Conservation (phyloP, 495 filamentous ascomycete species). For the Staphylotrichum longicolle region DNA sequence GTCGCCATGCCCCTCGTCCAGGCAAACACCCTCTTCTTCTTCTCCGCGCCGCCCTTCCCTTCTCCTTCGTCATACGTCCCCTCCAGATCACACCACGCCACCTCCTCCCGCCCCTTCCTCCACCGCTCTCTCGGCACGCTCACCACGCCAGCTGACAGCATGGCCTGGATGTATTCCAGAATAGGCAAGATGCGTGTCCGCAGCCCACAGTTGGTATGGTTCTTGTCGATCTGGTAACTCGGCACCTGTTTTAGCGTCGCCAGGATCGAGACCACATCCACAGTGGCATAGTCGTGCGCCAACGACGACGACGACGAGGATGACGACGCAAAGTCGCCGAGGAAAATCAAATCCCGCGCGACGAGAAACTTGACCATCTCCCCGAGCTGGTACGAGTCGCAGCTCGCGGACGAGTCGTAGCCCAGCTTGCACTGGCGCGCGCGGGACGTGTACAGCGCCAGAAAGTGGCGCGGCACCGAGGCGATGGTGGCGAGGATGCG, state of each 20-base stretch:
- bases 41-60: constrained; percentile 12
- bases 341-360: constrained; percentile 51
- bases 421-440: constrained; percentile 69
- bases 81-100: constrained; percentile 9
- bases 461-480: constrained; percentile 71
- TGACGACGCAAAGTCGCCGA: constrained; percentile 39
- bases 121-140: constrained; percentile 48
- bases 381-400: constrained; percentile 83
- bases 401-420: constrained; percentile 70
- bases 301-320: background rate
- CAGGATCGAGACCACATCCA: constrained; percentile 39
- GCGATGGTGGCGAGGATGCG: constrained; percentile 72
- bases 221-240: constrained; percentile 73
- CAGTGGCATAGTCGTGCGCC: constrained; percentile 33
- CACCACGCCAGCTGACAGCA: constrained; percentile 44
- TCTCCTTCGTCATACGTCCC: constrained; percentile 1
- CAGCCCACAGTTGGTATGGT: constrained; percentile 77
- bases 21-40: constrained; percentile 35
- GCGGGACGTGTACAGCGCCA: constrained; percentile 63
- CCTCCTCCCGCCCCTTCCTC: constrained; percentile 38
- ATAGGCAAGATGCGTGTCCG: constrained; percentile 64
- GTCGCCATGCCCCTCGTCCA: constrained; percentile 40
- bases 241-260: constrained; percentile 52
- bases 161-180: constrained; percentile 61
- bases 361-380: constrained; percentile 80